Evolutionary conservation across 345 rosid genomes (phyloP).

Genomic region (Gossypioides kirkii): DNA sequence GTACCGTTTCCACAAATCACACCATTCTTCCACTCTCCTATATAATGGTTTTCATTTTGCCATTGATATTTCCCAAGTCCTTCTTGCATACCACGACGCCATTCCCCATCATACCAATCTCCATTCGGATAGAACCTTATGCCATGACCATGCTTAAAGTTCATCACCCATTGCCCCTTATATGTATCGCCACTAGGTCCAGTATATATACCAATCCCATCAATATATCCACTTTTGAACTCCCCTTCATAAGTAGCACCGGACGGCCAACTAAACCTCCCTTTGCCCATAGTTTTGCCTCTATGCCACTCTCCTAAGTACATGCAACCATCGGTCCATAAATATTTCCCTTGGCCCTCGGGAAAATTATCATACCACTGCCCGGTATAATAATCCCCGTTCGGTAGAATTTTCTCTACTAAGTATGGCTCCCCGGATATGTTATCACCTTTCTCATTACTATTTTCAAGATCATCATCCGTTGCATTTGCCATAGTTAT

Average conservation of each 20-base stretch:
- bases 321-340: slow-evolving; percentile 91
- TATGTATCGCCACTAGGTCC: slow-evolving; percentile 62
- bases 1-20: slow-evolving; percentile 56
- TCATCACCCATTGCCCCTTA: slow-evolving; percentile 86
- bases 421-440: slow-evolving; percentile 37
- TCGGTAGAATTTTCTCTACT: slow-evolving; percentile 68
- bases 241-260: slow-evolving; percentile 89
- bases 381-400: slow-evolving; percentile 84
- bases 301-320: slow-evolving; percentile 80
- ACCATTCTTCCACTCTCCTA: slow-evolving; percentile 85
- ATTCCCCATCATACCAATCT: slow-evolving; percentile 82
- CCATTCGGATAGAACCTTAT: slow-evolving; percentile 54
- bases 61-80: slow-evolving; percentile 79
- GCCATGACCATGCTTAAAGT: slow-evolving; percentile 83
- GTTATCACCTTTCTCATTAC: slow-evolving; percentile 8
- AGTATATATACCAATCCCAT: slow-evolving; percentile 68
- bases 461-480: slow-evolving; percentile 43
- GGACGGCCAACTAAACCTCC: slow-evolving; percentile 87
- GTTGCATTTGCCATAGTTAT: slow-evolving; percentile 43
- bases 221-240: slow-evolving; percentile 89
- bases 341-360: slow-evolving; percentile 75
- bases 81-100: slow-evolving; percentile 79
- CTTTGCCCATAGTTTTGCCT: slow-evolving; percentile 84
- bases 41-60: slow-evolving; percentile 49
- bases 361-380: slow-evolving; percentile 84